A percentile compares a stretch with the other conserved stretches of the same genome.
Conservation (phyloP, 768 basidiomycete genomes). For the Termitomyces sp. region DNA sequence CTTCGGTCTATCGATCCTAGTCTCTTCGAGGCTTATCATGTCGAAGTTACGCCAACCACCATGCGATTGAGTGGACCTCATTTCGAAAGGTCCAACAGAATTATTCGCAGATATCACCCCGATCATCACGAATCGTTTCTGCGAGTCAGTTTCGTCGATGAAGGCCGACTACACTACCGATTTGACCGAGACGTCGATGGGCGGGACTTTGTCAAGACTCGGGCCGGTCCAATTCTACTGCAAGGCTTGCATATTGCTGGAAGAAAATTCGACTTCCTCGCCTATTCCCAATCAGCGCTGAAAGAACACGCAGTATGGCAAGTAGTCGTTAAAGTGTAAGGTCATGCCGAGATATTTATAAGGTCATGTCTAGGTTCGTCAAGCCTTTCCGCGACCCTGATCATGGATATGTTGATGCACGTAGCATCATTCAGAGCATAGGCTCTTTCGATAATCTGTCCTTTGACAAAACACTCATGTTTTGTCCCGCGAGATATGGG, state of each 20-base stretch:
- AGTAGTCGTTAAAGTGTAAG: constrained; percentile 7
- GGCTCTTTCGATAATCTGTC: constrained; percentile 49
- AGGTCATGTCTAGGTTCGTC: constrained; percentile 51
- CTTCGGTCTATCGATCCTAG: constrained; percentile 27
- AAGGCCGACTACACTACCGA: constrained; percentile 48
- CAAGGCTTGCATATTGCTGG: constrained; percentile 53
- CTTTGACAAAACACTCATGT: constrained; percentile 45
- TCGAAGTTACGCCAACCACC: constrained; percentile 52
- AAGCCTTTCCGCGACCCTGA: constrained; percentile 43
- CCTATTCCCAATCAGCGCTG: constrained; percentile 74
- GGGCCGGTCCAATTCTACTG: constrained; percentile 44
- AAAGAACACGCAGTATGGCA: constrained; percentile 63
- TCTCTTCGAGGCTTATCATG: constrained; percentile 42
- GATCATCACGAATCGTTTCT: constrained; percentile 52
- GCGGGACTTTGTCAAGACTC: constrained; percentile 40
- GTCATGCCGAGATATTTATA: background rate
- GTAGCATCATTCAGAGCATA: constrained; percentile 49
- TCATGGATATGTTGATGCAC: constrained; percentile 33
- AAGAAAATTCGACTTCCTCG: constrained; percentile 58
- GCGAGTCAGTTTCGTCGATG: constrained; percentile 63
- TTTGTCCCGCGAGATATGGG: constrained; percentile 66
- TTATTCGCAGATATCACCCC: constrained; percentile 49
- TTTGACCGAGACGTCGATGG: constrained; percentile 58
- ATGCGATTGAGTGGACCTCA: constrained; percentile 52
- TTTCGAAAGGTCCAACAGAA: constrained; percentile 58